A percentile compares a stretch with the other conserved stretches of the same genome.
Evolutionary conservation across 192 early-diverging fungal genomes (phyloP).

Genomic region (Coemansia sp.): DNA sequence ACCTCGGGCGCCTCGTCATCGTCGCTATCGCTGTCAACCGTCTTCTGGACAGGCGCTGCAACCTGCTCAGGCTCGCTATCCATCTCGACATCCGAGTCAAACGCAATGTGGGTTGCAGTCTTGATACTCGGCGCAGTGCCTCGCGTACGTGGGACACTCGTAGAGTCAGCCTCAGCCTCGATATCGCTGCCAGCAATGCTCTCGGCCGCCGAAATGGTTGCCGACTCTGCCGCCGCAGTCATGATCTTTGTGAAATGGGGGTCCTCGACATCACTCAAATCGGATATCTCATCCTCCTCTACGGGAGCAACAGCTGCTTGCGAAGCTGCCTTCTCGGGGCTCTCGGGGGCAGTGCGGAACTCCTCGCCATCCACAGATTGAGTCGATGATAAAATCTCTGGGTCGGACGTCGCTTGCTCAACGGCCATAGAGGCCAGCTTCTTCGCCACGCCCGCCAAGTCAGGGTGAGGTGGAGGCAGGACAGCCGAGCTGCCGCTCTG

Average conservation of each 20-base stretch:
- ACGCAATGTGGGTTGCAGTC: conserved; percentile 18
- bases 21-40: conserved; percentile 22
- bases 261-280: conserved; percentile 53
- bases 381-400: neutral
- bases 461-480: conserved; percentile 34
- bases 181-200: conserved; percentile 32
- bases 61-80: conserved; percentile 15
- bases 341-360: conserved; percentile 40
- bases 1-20: conserved; percentile 50
- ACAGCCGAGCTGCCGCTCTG: neutral
- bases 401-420: neutral
- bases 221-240: conserved; percentile 37
- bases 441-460: conserved; percentile 25
- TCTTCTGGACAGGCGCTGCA: neutral
- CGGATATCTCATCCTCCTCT: conserved; percentile 42
- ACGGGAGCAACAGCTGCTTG: neutral
- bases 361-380: conserved; percentile 25
- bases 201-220: conserved; percentile 33
- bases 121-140: neutral
- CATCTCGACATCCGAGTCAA: conserved; percentile 25
- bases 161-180: neutral
- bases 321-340: conserved; percentile 20
- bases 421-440: conserved; percentile 27
- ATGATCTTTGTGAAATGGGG: conserved; percentile 50
- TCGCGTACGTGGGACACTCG: too few species aligned